Evolutionary conservation across 139 green algal species (phyloP), one percentile per base, ranked within the genome.

Genomic region (Picochlorum sp.): DNA sequence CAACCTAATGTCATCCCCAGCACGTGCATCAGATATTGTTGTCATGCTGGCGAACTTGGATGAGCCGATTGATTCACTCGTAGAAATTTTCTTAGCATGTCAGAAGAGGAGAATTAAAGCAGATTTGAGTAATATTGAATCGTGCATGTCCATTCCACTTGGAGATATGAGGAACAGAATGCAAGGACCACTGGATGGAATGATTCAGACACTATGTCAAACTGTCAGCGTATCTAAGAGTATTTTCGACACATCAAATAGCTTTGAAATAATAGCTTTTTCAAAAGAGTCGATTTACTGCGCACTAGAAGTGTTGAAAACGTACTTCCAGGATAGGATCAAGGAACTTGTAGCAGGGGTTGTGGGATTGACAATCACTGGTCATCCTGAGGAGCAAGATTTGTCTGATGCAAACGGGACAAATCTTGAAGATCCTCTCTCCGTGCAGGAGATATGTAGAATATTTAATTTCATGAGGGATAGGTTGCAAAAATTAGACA

Each of bases 11-110:
- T 70, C 83, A 39, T 66, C 75, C 12, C 75, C 84, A 25, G 80
- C 81, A 47, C 70, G 83, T 45, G 74, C 78, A 5, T 81, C 82
- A 26, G 78, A 86, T 47, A n/a, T 47, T 10, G 85, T 94, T 43
- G 65, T 82, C 59, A 73, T 90, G 72, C 72, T 94, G 57, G 59
- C 82, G 13, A 80, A 84, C 63, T 70, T 94, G 26, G 84, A 82
- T 2, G 81, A 88, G 55, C 73, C 78, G 12, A 79, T 82, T 9
- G 83, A 26, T 20, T 14, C 6, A 16, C 26, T 57, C 16, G 69
- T 82, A 71, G 74, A 82, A 33, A 78, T 85, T 32, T 91, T 86
- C 60, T 61, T 90, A 32, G 49, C 67, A 29, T 86, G 78, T 13
- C 81, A 85, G 28, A 52, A 65, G 12, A 59, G 73, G 37, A 81